Evolutionary conservation across 805 yeast genomes (phyloP).

Genomic region (Hanseniaspora valbyensis): DNA sequence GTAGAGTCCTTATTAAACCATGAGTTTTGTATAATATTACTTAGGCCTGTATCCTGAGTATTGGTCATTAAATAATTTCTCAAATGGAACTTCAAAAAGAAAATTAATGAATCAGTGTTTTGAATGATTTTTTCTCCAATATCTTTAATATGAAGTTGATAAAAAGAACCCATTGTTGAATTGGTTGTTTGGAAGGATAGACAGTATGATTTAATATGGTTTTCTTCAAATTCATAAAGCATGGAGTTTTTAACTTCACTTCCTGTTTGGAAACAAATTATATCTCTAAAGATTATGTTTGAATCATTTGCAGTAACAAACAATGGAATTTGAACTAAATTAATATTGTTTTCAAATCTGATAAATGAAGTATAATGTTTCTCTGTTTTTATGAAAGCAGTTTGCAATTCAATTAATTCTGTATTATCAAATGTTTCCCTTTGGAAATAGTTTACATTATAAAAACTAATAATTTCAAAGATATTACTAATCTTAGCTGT

Average conservation of each 20-base stretch:
- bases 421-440: not conserved
- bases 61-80: not conserved
- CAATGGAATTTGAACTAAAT: not conserved
- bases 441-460: not conserved
- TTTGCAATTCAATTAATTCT: not conserved
- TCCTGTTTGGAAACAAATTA: not conserved
- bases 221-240: not conserved
- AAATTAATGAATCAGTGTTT: not conserved
- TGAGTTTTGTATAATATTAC: not conserved
- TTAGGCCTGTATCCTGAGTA: not conserved
- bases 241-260: not conserved
- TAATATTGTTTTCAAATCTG: not conserved
- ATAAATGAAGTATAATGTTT: not conserved
- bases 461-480: not conserved
- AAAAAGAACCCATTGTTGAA: not conserved
- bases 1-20: not conserved
- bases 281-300: not conserved
- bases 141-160: conserved; percentile 10
- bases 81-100: not conserved
- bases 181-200: conserved; percentile 4
- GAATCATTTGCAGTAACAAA: not conserved
- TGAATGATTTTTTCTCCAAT: not conserved
- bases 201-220: conserved; percentile 1
- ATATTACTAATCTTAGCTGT: not conserved
- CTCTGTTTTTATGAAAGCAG: conserved; percentile 2